Base-by-base conservation (phyloP, 352 stramenopile species). In the Pythium coloratum region DNA sequence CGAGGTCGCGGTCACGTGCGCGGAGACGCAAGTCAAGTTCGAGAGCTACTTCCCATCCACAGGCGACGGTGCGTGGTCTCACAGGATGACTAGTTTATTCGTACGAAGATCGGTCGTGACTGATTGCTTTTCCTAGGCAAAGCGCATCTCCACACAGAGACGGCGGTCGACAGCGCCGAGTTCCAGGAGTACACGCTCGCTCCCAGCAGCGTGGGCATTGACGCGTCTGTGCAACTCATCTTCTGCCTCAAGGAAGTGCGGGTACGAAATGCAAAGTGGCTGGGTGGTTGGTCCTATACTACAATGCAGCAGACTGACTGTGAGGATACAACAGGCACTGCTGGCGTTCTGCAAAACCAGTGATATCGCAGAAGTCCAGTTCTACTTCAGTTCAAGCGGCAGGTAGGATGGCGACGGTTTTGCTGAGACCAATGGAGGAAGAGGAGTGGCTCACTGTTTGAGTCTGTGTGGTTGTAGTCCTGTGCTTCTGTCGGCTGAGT, bases 241-340 rank as follows among this genome's bases (percentile, higher is more conserved):
- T 95, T 93, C 53, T 90, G 84, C 51, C 80, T 92, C 50, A 94
- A 91, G 53, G 88, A 95, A 71, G 77, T 94, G 18, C 77, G 80
- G 64, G 85, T 76, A 47, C 16, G 67, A 66, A 3, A 38, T 18
- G 20, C 8, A 13, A 12, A 40, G 7, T 40, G 34, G 7, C 3
- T 40, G 3, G 7, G 10, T 40, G 7, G 34, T 40, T 40, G 28
- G 28, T 30, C 28, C 28, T 13, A 40, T 40, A 2, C 38, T 12
- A 44, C 38, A 44, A 1, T 40, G 7, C 34, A 9, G 16, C 10
- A 16, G 10, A 44, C 38, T 44, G 13, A 44, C 38, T 5, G 2
- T 12, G 38, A 44, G 38, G 5, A 2, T 44, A 6, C 10, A 44
- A 44, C 38, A 87, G 78, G 77, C 79, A 13, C 55, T 95, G 55